Base-by-base conservation (phyloP, 257 asterid genomes). In the Scutellaria minor region DNA sequence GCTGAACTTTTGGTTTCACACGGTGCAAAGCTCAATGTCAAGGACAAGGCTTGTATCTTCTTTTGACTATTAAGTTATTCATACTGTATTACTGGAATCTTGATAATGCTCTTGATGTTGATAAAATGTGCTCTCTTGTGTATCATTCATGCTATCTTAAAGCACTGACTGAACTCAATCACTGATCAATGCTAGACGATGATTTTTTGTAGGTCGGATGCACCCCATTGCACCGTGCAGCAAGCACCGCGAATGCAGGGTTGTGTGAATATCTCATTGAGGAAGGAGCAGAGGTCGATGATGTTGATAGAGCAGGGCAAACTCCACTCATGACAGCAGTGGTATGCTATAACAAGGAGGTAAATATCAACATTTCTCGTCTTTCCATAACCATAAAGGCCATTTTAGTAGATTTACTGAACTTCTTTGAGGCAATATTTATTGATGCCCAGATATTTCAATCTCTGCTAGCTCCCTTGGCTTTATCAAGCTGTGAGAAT, bases 161-260 rank as follows among this genome's bases (percentile, higher is more conserved):
- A 10, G 54, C 68, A 35, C 54, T n/a, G 44, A 12, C 14, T 10
- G 31, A 71, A 45, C 13, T 45, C 53, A 35, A 10, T 40, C 5
- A 31, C 37, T 4, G 5, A 31, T 72, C 54, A 44, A 75, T 66
- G 12, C 63, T 40, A 53, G 67, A 69, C 11, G 18, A 41, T 68
- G 46, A 46, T 37, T 66, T 64, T 69, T 7, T 83, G 78, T 78
- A 94, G 97, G 86, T 91, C 9, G 99, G 99, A 56, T 90, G 95
- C 84, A 88, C 97, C 60, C 97, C 99, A 35, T 85, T 95, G 91
- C 98, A 95, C 72, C 97, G 99, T 58, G 98, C 99, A 80, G 97
- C 99, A 57, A 91, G 98, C 86, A 85, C 90, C 2, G 99, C 98
- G 70, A 82, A 88, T 68, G 74, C 81, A 48, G 85, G 65, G 56